phyloP scores from a whole-genome alignment of 139 green algal genomes.

The Chlorella sorokiniana region DNA sequence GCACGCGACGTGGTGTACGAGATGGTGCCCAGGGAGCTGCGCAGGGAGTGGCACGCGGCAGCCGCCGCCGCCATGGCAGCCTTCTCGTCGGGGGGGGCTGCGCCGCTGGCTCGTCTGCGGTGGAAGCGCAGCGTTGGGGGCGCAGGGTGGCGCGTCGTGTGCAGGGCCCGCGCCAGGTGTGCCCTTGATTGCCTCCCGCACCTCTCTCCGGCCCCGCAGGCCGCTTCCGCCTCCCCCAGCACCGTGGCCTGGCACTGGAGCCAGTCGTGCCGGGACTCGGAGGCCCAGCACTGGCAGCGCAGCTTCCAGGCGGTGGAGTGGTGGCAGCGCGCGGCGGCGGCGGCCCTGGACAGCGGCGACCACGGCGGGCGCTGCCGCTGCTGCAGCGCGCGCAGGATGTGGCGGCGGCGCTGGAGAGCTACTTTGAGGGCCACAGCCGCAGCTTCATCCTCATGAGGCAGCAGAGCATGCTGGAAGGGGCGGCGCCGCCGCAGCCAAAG shows the following conservation, averaged over 20 bases:
- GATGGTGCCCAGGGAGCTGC: slow-evolving; percentile 68
- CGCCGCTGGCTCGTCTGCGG: not conserved
- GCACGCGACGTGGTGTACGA: slow-evolving; percentile 76
- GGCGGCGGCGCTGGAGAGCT: not conserved
- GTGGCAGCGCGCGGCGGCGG: slow-evolving; percentile 48
- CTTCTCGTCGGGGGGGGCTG: not conserved
- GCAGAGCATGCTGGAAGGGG: not conserved
- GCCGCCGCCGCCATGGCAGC: slow-evolving; percentile 57
- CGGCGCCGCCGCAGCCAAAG: too few relatives aligned
- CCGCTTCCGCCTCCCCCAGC: slow-evolving; percentile 43
- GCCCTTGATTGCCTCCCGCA: not conserved
- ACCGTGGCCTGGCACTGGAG: slow-evolving; percentile 82
- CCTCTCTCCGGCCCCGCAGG: not conserved
- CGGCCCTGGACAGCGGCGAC: slow-evolving; percentile 28
- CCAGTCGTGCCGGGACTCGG: slow-evolving; percentile 54
- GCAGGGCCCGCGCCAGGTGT: not conserved
- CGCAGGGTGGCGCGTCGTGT: not conserved
- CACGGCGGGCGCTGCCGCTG: slow-evolving; percentile 40
- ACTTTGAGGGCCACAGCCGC: slow-evolving; percentile 18
- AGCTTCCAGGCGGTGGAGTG: slow-evolving; percentile 46
- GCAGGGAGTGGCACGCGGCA: slow-evolving; percentile 66
- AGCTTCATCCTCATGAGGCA: slow-evolving; percentile 11
- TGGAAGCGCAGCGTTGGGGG: not conserved
- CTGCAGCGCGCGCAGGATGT: slow-evolving; percentile 43
- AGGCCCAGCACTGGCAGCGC: slow-evolving; percentile 39